These are phyloP conservation scores for Kokia cookei DNA, from an alignment of 441 rosid genomes.

Conservation along the genomic window DNA sequence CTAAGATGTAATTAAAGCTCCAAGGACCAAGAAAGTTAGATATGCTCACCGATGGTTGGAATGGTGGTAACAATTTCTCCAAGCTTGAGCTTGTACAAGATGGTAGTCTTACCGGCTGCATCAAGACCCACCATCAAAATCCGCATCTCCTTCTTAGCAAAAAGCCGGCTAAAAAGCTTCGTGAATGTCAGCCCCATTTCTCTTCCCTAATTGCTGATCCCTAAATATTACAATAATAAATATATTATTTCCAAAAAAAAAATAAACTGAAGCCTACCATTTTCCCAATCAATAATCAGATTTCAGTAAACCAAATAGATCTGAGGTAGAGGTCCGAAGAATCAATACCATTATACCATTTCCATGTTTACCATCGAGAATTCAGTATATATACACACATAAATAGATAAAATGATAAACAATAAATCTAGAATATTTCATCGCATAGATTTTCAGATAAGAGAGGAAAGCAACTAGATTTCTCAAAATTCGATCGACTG, in stretches of 20 bases:
- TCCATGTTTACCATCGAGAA: background rate
- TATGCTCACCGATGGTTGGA: slow-evolving; percentile 66
- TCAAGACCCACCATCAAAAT: slow-evolving; percentile 96
- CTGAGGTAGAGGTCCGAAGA: slow-evolving; percentile 4
- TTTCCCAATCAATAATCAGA: background rate
- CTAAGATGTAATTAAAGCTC: background rate
- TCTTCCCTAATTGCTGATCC: slow-evolving; percentile 24
- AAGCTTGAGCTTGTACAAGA: slow-evolving; percentile 81
- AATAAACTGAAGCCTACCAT: background rate
- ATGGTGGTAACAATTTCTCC: slow-evolving; percentile 89
- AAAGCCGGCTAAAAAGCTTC: slow-evolving; percentile 76
- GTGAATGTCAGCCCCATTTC: slow-evolving; percentile 73
- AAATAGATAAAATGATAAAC: background rate
- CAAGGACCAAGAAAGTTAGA: background rate
- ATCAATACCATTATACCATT: background rate
- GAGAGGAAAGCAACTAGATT: background rate
- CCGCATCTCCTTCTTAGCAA: slow-evolving; percentile 86
- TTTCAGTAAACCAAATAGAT: slow-evolving; percentile 20
- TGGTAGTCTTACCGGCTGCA: slow-evolving; percentile 95
- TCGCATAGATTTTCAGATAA: slow-evolving; percentile 9
- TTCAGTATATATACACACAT: background rate
- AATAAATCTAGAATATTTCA: slow-evolving; percentile 17
- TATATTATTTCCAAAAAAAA: background rate
- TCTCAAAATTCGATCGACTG: background rate
- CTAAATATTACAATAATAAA: slow-evolving; percentile 7